Conservation (phyloP, 1,284 basidiomycete species). For the Apiotrichum gamsii region DNA sequence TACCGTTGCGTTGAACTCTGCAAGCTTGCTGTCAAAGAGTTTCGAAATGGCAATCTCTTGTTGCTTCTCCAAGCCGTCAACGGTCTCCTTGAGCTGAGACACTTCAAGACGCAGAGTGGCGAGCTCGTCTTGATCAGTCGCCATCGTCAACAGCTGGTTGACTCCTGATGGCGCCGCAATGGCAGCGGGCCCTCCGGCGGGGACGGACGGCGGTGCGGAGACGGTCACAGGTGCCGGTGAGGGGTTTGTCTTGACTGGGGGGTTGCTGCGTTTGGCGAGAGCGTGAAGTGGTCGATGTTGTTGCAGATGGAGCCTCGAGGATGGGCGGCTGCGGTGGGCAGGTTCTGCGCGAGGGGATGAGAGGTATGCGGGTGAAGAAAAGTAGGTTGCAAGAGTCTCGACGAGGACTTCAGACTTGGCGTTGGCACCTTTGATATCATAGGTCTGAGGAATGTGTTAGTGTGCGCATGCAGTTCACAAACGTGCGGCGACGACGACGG, state of each 20-base stretch:
- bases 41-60: not conserved
- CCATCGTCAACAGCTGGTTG: no score
- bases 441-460: slow-evolving; percentile 21
- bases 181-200: no score
- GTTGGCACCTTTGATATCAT: slow-evolving; percentile 42
- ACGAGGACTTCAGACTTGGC: slow-evolving; percentile 31
- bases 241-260: no score
- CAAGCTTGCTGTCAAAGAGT: not conserved
- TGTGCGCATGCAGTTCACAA: no score
- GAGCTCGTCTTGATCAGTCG: no score
- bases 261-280: no score
- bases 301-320: not conserved
- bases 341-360: slow-evolving; percentile 1
- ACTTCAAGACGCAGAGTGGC: slow-evolving; percentile 1
- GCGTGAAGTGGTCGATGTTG: not conserved
- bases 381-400: slow-evolving; percentile 28
- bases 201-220: no score
- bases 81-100: not conserved
- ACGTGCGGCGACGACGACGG: no score
- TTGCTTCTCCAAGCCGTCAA: not conserved
- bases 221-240: no score
- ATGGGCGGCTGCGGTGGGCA: not conserved
- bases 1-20: not conserved
- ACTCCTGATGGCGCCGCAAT: no score
- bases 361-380: slow-evolving; percentile 24